Base-by-base conservation (phyloP, 2,329 filamentous ascomycete species). In the Apiospora hydei region DNA sequence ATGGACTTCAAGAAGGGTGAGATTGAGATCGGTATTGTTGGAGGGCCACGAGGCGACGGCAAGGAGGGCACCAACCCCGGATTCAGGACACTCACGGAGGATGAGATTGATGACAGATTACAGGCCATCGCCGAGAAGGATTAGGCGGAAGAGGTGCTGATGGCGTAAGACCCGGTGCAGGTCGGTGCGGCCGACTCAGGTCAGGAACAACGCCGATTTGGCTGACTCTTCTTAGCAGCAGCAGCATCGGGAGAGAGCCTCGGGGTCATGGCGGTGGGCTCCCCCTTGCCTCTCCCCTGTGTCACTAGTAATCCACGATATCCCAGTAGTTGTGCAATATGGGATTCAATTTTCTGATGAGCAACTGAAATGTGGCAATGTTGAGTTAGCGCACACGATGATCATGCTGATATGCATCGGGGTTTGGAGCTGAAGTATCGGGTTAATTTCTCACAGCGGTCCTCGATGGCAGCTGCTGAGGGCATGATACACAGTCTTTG, bases 1-100 rank as follows among this genome's bases (percentile, higher is more conserved):
- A 97, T 98, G 83, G 96, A 99, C 83, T 99, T 99, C 88, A 99
- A 99, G 90, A 98, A 98, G 89, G 93, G 93, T 78, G 96, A 99
- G 88, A 92, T 99, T 82, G 96, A 99, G 86, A 94, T 99, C 84
- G 96, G 96, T 75, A 95, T 99, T 80, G 96, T 98, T 71, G 96
- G 96, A 76, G 96, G 95, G 43, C 95, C 96, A 72, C 89, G 91
- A 79, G 85, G 87, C 72, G 94, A 97, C 80, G 96, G 95, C 77
- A 89, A 93, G 84, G 93, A 97, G 82, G 94, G 94, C 76, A 93
- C 92, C 75, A 89, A 94, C 79, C 84, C 92, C 69, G 88, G 87
- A 74, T 99, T 99, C 88, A 91, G 95, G 82, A 93, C 92, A 77
- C 88, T 99, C 83, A 97, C 94, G 43, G 96, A 98, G 85, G 95